Evolutionary conservation across 768 basidiomycete genomes (phyloP).

Genomic region (Termitomyces sp.): DNA sequence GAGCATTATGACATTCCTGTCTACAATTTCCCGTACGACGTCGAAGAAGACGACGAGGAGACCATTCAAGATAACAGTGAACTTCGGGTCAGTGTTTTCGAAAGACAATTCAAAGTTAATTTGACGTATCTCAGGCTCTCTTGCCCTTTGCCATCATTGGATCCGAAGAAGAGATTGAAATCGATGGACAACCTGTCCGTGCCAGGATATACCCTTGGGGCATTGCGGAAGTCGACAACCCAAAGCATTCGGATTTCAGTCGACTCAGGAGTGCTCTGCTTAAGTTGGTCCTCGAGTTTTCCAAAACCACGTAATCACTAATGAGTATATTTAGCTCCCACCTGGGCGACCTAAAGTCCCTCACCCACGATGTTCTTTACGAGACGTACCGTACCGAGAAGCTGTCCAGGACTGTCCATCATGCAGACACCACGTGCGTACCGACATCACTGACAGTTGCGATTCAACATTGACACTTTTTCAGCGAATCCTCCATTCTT

Average conservation of each 20-base stretch:
- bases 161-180: slow-evolving; percentile 93
- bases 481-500: slow-evolving; percentile 82
- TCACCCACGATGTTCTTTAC: slow-evolving; percentile 92
- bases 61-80: slow-evolving; percentile 98
- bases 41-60: slow-evolving; percentile 99
- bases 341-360: slow-evolving; percentile 88
- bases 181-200: slow-evolving; percentile 87
- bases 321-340: slow-evolving; percentile 62
- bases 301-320: not conserved
- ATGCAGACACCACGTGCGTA: slow-evolving; percentile 65
- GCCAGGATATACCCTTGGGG: slow-evolving; percentile 99
- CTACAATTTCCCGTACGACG: slow-evolving; percentile 99
- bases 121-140: slow-evolving; percentile 51
- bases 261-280: slow-evolving; percentile 88
- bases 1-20: slow-evolving; percentile 97
- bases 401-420: slow-evolving; percentile 82
- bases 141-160: slow-evolving; percentile 98
- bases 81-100: slow-evolving; percentile 61
- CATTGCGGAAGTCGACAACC: slow-evolving; percentile 97
- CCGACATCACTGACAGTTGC: slow-evolving; percentile 3
- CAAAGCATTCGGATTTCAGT: slow-evolving; percentile 99
- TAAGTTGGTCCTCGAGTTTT: slow-evolving; percentile 48
- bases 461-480: slow-evolving; percentile 16
- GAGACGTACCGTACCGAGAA: slow-evolving; percentile 99
- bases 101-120: not conserved